Evolutionary conservation across 768 basidiomycete species (phyloP).

Genomic region (Omphalotus guepiniiformis): DNA sequence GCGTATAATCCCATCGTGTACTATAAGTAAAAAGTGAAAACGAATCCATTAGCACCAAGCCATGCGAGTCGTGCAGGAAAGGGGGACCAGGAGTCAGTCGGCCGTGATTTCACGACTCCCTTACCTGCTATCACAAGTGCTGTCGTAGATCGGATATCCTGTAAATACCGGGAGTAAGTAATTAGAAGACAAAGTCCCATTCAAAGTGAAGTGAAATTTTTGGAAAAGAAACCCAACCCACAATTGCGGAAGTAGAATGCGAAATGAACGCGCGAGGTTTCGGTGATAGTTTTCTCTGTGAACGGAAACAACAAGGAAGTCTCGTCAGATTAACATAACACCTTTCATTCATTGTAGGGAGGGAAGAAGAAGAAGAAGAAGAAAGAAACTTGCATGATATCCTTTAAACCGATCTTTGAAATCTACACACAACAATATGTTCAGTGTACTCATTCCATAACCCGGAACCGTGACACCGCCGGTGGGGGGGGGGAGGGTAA

Average conservation of each 20-base stretch:
- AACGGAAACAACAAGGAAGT: constrained; percentile 2
- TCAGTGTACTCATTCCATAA: not conserved
- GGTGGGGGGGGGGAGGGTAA: not conserved
- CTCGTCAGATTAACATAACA: not conserved
- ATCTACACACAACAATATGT: constrained; percentile 33
- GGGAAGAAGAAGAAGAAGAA: not conserved
- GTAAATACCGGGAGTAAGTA: not conserved
- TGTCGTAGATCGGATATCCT: constrained; percentile 7
- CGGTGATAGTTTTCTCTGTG: constrained; percentile 54
- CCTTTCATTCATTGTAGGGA: not conserved
- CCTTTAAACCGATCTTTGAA: constrained; percentile 66
- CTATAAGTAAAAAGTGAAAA: not conserved
- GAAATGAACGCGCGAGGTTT: constrained; percentile 57
- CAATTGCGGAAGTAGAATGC: constrained; percentile 69
- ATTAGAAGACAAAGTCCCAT: not conserved
- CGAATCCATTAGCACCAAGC: not conserved
- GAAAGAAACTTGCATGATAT: constrained; percentile 46
- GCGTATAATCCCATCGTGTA: constrained; percentile 8
- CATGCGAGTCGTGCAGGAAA: not conserved
- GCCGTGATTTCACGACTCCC: not conserved
- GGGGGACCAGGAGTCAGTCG: not conserved
- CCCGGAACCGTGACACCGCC: not conserved
- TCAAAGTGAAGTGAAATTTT: not conserved
- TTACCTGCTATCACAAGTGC: constrained; percentile 8
- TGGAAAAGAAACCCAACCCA: constrained; percentile 27